Evolutionary conservation across 1,284 basidiomycete species (phyloP).

Genomic region (Anthracocystis walkeri): DNA sequence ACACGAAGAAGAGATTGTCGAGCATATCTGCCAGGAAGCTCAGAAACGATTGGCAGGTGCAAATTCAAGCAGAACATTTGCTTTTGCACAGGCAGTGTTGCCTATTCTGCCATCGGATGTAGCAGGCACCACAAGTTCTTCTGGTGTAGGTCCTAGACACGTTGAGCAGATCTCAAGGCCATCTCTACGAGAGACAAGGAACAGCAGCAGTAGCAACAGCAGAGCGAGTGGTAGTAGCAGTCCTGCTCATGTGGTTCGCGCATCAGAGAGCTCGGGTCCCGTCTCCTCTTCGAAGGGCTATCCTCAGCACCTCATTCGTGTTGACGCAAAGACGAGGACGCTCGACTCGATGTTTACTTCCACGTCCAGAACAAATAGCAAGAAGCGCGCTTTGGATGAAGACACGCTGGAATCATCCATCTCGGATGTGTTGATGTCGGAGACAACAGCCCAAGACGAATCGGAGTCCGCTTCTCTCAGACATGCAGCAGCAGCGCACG

Average conservation of each 20-base stretch:
- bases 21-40: constrained; percentile 75
- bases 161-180: constrained; percentile 11
- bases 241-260: constrained; percentile 6
- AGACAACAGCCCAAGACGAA: constrained; percentile 5
- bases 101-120: constrained; percentile 30
- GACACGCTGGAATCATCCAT: not conserved
- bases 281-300: constrained; percentile 51
- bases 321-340: constrained; percentile 86
- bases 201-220: constrained; percentile 30
- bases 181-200: constrained; percentile 8
- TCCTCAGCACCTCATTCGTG: constrained; percentile 92
- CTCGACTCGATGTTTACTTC: constrained; percentile 79
- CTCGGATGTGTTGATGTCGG: constrained; percentile 10
- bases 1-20: constrained; percentile 88
- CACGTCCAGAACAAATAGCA: constrained; percentile 11
- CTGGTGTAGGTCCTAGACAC: not conserved
- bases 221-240: constrained; percentile 14
- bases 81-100: constrained; percentile 45
- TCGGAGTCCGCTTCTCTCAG: not conserved
- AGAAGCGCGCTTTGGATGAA: constrained; percentile 25
- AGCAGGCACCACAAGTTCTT: not conserved
- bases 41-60: constrained; percentile 51
- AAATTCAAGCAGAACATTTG: constrained; percentile 63
- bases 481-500: not conserved
- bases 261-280: constrained; percentile 10